phyloP scores from a whole-genome alignment of 805 yeast genomes.

The Lachancea sp. region DNA sequence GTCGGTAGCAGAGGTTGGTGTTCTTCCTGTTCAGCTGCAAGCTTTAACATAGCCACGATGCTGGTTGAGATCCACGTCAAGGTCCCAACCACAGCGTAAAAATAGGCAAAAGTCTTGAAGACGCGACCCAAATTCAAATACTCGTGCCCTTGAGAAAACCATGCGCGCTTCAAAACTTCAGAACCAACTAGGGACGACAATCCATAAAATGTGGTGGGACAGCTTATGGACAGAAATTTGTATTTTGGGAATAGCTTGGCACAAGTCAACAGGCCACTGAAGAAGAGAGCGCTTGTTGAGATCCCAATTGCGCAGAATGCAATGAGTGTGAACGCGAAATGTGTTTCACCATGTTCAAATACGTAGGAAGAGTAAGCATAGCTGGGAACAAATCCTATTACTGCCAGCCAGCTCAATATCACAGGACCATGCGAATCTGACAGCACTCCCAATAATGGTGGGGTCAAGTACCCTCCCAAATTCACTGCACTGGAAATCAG shows the following conservation, averaged over 20 bases:
- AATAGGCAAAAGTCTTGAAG: slow-evolving; percentile 44
- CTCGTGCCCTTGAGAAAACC: slow-evolving; percentile 32
- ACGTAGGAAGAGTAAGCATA: slow-evolving; percentile 45
- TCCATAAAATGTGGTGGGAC: slow-evolving; percentile 87
- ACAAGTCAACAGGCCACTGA: slow-evolving; percentile 68
- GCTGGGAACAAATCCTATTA: slow-evolving; percentile 60
- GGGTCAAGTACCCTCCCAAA: slow-evolving; percentile 75
- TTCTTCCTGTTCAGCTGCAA: slow-evolving; percentile 15
- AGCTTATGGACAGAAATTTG: slow-evolving; percentile 75
- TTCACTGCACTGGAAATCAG: slow-evolving; percentile 67
- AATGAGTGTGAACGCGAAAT: slow-evolving; percentile 36
- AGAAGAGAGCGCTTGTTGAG: slow-evolving; percentile 68
- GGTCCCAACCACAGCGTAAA: slow-evolving; percentile 51
- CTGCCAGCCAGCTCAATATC: slow-evolving; percentile 53
- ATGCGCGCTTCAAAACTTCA: slow-evolving; percentile 43
- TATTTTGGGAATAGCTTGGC: slow-evolving; percentile 75
- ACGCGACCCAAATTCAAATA: slow-evolving; percentile 44
- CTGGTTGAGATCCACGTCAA: slow-evolving; percentile 61
- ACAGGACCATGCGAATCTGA: slow-evolving; percentile 87
- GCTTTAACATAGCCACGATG: slow-evolving; percentile 49
- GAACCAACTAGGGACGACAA: slow-evolving; percentile 71
- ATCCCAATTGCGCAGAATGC: slow-evolving; percentile 58
- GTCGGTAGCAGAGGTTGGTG: slow-evolving; percentile 29
- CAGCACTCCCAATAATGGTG: slow-evolving; percentile 74
- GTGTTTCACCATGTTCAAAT: slow-evolving; percentile 27